These are phyloP conservation scores for Diospyros kaki DNA, from an alignment of 148 eudicot genomes.

Conservation along the genomic window DNA sequence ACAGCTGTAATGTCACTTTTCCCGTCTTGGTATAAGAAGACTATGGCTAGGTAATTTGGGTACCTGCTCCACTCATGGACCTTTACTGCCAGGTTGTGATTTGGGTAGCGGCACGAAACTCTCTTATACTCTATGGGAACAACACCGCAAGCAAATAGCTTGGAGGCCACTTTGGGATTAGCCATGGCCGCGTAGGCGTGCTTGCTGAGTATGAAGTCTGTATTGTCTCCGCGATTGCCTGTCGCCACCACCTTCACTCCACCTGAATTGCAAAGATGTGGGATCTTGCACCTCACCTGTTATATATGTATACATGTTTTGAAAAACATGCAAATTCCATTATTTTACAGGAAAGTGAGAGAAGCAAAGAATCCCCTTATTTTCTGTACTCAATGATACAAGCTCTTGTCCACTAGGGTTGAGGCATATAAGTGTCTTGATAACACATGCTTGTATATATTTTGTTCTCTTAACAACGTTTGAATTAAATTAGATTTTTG, in stretches of 20 bases:
- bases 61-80: conserved; percentile 40
- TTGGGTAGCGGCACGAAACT: conserved; percentile 36
- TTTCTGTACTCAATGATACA: too few species aligned
- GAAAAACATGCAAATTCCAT: not conserved
- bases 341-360: not conserved
- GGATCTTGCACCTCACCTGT: conserved; percentile 46
- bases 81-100: conserved; percentile 33
- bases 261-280: conserved; percentile 39
- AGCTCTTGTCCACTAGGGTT: too few species aligned
- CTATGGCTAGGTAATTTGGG: conserved; percentile 47
- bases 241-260: conserved; percentile 52
- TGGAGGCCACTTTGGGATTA: conserved; percentile 26
- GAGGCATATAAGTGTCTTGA: too few species aligned
- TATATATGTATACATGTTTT: not conserved
- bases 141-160: conserved; percentile 35
- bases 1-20: conserved; percentile 30
- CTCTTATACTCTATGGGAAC: conserved; percentile 44
- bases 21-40: conserved; percentile 40
- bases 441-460: too few species aligned
- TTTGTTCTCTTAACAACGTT: too few species aligned
- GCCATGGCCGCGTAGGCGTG: conserved; percentile 43
- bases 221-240: conserved; percentile 39
- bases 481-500: not conserved
- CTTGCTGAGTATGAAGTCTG: conserved; percentile 45
- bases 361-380: too few species aligned